Evolutionary conservation across 768 basidiomycete species (phyloP), one percentile per base, ranked within the genome.

Genomic region (Boletellus sp.): DNA sequence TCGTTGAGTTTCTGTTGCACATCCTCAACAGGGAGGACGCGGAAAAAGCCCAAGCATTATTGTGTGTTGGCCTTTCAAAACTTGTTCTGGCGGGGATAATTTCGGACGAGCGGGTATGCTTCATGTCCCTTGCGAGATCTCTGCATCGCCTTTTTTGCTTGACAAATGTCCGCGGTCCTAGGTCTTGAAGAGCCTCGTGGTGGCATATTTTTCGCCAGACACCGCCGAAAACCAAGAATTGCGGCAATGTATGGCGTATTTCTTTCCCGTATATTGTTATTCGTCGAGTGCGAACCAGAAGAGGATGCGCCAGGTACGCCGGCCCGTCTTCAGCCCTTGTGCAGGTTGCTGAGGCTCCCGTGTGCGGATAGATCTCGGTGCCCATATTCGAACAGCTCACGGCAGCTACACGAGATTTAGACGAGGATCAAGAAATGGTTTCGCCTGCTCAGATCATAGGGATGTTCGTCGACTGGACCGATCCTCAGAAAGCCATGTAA

Each of bases 381-480:
- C 69, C 79, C 2, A 77, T 87, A 3, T 88, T 85, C 49, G 78
- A 84, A 37, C 72, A 81, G 38, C 76, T 87, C 11, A 69, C 76
- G 4, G 70, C 74, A 15, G 73, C 81, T 41, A 77, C 82, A 47
- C 79, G 78, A 17, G 83, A 85, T 13, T 65, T 84, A 20, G 89
- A 88, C 3, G 85, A 85, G 1, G 84, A 80, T 40, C 79, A 87
- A 59, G 79, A 83, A 36, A 87, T 89, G 83, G 78, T 91, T 11
- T 70, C 79, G 0, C 80, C 87, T 0, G 70, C 80, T 17, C 87
- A 91, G 59, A 83, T 91, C 50, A 84, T 82, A 0, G 71, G 84
- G n/a, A 78, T 94, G 69, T 76, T 94, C 60, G 75, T 86, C 3
- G 91, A 94, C 56, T 95, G 93, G 92, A 90, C 87, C 4, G 86